Evolutionary conservation across 768 basidiomycete species (phyloP), one percentile per base, ranked within the genome.

Genomic region (Suillus sp.): DNA sequence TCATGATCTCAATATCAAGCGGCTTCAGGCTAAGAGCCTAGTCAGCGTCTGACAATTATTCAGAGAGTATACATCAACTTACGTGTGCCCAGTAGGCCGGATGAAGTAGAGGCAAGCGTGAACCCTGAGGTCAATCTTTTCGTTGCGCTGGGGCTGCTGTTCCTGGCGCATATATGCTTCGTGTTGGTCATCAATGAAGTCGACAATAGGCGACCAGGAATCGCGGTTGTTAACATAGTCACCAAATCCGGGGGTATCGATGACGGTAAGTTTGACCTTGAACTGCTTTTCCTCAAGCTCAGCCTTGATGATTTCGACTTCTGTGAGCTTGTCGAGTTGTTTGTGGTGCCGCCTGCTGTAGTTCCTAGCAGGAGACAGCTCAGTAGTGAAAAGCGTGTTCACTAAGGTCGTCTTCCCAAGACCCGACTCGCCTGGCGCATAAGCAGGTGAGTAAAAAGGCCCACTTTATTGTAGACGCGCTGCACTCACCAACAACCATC

Each of bases 181-280:
- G 74, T 95, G 93, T 79, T 95, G 93, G 82, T 95, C 93, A 75
- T 95, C 93, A 68, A 97, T 95, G 78, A 99, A 99, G 78, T 99
- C 96, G 74, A 99, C 90, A 69, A 99, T 99, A 60, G 97, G 97
- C 34, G 87, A 84, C 97, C 97, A 99, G 22, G 94, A 96, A 78
- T 99, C 97, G 62, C 94, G 88, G 86, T 99, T 99, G 92, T 99
- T 99, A 80, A 99, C 96, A 72, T 98, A 99, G 90, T 99, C 97
- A 42, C 97, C 97, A 67, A 99, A 99, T 34, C 97, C 97, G 61
- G 97, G 97, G 13, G 96, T 98, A 78, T 99, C 97, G 68, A 99
- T 96, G 75, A 99, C 97, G 20, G 92, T 96, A 67, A 99, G 88
- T 84, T 98, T 99, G 83, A 98, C 96, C 78, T 95, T 96, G 88